Base-by-base conservation (phyloP, 768 basidiomycete species). In the Chlorophyllum brunneum region DNA sequence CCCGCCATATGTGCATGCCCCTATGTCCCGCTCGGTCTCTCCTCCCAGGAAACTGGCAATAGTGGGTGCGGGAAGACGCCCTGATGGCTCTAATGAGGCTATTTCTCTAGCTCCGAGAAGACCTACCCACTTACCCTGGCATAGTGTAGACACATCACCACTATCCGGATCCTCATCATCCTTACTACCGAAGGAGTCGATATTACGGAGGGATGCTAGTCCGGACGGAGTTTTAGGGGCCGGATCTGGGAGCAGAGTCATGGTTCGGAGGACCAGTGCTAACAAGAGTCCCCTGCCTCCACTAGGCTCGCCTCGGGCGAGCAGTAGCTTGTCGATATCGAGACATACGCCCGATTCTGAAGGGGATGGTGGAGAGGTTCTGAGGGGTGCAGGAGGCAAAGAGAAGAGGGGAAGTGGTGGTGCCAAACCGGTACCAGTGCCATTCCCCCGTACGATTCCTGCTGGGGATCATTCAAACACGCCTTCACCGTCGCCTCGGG, bases 391-490 rank as follows among this genome's bases (percentile, higher is more conserved):
- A 43, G 30, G 34, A 24, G n/a, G n/a, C n/a, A n/a, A 26, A 39
- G 48, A 26, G 42, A 41, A 9, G 24, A 55, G 23, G 39, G 20
- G 22, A 48, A 54, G 41, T 31, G 34, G 51, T 27, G 47, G 39
- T 22, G 49, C 11, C 16, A 20, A 26, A 2, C 34, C 51, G 1
- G 63, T 68, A 1, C 71, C 61, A 31, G 77, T 88, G 18, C 88
- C 88, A 5, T 89, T 89, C 63, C 88, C 87, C 27, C 74, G 80
- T 48, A 72, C 77, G 0, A 67, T 74, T 5, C 82, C 83, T 33
- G n/a, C n/a, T n/a, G 80, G 70, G 13, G 85, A 85, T 48, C 69
- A 74, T 50, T 57, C 58, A 3, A 48, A 56, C 15, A 55, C 51
- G 8, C 54, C 59, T 3, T 58, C 61, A 31, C 57, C 49, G 23